Conservation (phyloP, 2,329 filamentous ascomycete genomes). For the Xylogone sp. region DNA sequence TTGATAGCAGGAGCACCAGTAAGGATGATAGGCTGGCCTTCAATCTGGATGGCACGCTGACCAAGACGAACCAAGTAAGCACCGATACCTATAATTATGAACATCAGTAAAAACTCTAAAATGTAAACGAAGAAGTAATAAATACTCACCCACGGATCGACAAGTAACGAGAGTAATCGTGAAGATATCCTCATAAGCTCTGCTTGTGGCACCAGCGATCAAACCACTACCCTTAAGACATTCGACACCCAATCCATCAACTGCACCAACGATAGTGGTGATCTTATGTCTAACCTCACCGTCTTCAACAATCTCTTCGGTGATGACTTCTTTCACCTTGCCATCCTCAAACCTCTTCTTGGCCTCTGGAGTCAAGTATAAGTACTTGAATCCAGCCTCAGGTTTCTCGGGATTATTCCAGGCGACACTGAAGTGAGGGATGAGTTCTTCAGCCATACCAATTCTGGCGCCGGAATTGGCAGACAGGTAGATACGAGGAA, state of each 20-base stretch:
- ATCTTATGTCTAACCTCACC: conserved; percentile 94
- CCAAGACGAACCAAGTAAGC: conserved; percentile 97
- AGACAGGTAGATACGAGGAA: conserved; percentile 95
- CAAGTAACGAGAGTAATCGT: conserved; percentile 97
- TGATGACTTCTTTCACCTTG: conserved; percentile 73
- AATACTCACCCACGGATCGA: conserved; percentile 76
- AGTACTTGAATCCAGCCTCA: conserved; percentile 91
- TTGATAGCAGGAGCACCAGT: conserved; percentile 97
- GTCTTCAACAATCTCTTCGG: conserved; percentile 79
- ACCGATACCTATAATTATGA: conserved; percentile 68
- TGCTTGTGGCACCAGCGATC: conserved; percentile 94
- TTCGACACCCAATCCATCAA: conserved; percentile 96
- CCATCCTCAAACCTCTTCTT: conserved; percentile 84
- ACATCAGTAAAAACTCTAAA: conserved; percentile 24
- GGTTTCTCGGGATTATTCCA: conserved; percentile 86
- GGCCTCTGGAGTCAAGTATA: conserved; percentile 84
- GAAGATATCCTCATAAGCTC: conserved; percentile 98
- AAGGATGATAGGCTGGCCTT: conserved; percentile 97
- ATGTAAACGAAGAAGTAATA: conserved; percentile 2
- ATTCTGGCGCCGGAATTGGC: conserved; percentile 98
- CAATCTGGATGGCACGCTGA: conserved; percentile 97
- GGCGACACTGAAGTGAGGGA: conserved; percentile 94
- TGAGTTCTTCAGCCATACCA: conserved; percentile 92
- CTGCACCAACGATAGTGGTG: conserved; percentile 84
- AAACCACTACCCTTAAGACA: conserved; percentile 95